Evolutionary conservation across 257 asterid species (phyloP), one percentile per base, ranked within the genome.

Genomic region (Gynochthodes officinalis): DNA sequence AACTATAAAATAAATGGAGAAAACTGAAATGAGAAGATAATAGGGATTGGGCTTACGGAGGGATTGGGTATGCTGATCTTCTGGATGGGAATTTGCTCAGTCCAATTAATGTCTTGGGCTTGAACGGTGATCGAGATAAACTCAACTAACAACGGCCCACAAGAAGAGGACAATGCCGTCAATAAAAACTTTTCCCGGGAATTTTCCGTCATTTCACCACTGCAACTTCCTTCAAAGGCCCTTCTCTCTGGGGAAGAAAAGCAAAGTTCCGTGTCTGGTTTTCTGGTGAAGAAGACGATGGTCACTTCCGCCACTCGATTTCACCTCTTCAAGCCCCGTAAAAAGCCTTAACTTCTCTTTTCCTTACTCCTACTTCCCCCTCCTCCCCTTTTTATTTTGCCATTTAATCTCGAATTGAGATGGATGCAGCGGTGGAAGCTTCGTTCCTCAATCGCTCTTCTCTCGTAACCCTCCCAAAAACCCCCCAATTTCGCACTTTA

Each of bases 341-440:
- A 72, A 18, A 74, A 75, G 18, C 73, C 76, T 82, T 73, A 77
- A 63, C 37, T 63, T 63, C 25, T 25, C 37, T 63, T 63, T 43
- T 25, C 9, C 14, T 18, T 21, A 50, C 27, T 19, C 4, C 6
- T 50, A 50, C 25, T 21, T 19, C 27, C 27, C 27, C 57, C 57
- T n/a, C n/a, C n/a, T n/a, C n/a, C n/a, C n/a, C n/a, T n/a, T n/a
- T n/a, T n/a, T n/a, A n/a, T n/a, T n/a, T n/a, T n/a, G n/a, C n/a
- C n/a, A n/a, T n/a, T n/a, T n/a, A n/a, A n/a, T n/a, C n/a, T n/a
- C n/a, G n/a, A 50, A 37, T 33, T 70, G 76, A 67, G 81, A 90
- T 92, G 97, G 90, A 80, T 27, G 87, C 88, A 54, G 83, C 85
- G n/a, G 77, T 82, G 39, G 87, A 83, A 71, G 57, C 71, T 80